Percentiles rank a stretch among this genome's conserved stretches.
Evolutionary conservation across 225 moss, liverwort and hornwort species (phyloP).

Genomic region (Neckera pumila): DNA sequence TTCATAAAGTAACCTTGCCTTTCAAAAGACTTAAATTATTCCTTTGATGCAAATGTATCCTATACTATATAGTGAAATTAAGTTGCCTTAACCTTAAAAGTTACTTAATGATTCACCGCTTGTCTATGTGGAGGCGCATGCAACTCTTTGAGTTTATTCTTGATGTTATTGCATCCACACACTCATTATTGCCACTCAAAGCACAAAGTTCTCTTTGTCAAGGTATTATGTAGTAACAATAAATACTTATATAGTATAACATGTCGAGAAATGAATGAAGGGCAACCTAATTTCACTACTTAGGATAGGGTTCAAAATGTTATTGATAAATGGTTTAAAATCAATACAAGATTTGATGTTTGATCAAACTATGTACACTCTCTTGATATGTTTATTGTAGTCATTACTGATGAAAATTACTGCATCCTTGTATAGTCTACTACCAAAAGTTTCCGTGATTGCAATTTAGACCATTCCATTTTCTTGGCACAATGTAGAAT

Average conservation of each 20-base stretch:
- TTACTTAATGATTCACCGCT: too few relatives aligned
- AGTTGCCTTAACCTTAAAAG: too few relatives aligned
- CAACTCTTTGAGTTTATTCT: too few relatives aligned
- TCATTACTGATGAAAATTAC: too few relatives aligned
- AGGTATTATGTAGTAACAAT: neutral
- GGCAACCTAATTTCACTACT: neutral
- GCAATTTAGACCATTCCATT: too few relatives aligned
- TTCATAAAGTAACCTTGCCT: neutral
- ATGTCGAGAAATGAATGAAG: neutral
- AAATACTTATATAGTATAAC: neutral
- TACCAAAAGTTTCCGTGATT: too few relatives aligned
- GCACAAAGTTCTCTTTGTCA: neutral
- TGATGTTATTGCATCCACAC: neutral
- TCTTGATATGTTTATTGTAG: too few relatives aligned
- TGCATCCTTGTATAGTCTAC: too few relatives aligned
- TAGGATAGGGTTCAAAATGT: neutral
- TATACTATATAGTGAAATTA: neutral
- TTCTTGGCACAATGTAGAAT: too few relatives aligned
- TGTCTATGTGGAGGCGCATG: rapidly evolving
- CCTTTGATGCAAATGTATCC: neutral
- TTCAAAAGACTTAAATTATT: neutral
- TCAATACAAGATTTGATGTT: neutral
- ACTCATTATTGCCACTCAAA: rapidly evolving
- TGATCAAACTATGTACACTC: neutral
- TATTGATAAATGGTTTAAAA: neutral